Percentiles rank a stretch among this genome's conserved stretches.
Conservation (phyloP, 2,329 filamentous ascomycete species). For the Cladophialophora bantiana region DNA sequence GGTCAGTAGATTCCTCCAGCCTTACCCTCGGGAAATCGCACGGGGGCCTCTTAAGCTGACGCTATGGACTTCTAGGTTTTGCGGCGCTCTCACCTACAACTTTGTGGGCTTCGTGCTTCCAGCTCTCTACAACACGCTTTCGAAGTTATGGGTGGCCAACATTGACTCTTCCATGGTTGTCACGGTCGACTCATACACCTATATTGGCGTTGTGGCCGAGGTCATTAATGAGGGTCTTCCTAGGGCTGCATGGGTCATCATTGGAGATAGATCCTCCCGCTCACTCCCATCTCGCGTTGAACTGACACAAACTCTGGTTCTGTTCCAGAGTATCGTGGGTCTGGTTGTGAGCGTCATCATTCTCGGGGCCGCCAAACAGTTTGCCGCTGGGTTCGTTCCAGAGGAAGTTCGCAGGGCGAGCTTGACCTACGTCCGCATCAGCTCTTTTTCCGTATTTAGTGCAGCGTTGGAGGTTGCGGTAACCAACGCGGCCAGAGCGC, state of each 20-base stretch:
- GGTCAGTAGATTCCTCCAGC: constrained; percentile 3
- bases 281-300: constrained; percentile 59
- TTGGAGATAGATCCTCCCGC: constrained; percentile 68
- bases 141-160: constrained; percentile 74
- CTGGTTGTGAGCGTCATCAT: constrained; percentile 68
- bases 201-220: constrained; percentile 71
- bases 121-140: constrained; percentile 70
- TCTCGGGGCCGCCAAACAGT: constrained; percentile 59
- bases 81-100: constrained; percentile 69
- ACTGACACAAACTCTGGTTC: constrained; percentile 66
- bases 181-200: constrained; percentile 72
- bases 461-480: constrained; percentile 70
- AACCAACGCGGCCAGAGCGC: constrained; percentile 65
- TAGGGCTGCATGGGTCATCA: constrained; percentile 71
- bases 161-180: constrained; percentile 69
- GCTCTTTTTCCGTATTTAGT: constrained; percentile 67
- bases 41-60: neutral
- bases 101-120: constrained; percentile 68
- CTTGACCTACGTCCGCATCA: constrained; percentile 70
- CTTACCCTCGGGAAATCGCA: neutral
- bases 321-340: constrained; percentile 63
- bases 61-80: constrained; percentile 51
- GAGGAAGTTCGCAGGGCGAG: constrained; percentile 62
- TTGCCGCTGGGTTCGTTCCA: constrained; percentile 70
- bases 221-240: constrained; percentile 77